Conservation (phyloP, 371 early-diverging fungal species). For the Rhizopus delemar region DNA sequence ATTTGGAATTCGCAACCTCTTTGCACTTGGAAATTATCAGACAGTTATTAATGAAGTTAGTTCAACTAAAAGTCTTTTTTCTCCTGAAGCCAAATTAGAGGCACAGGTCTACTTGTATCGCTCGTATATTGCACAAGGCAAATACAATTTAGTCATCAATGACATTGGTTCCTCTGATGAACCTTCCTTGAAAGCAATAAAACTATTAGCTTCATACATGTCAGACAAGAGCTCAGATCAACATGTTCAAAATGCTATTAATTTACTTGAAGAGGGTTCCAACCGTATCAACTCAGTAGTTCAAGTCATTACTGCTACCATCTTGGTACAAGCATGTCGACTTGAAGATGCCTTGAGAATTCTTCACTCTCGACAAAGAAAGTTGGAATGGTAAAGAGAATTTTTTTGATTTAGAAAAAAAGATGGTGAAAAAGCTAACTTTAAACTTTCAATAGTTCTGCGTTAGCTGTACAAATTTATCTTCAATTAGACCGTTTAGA, state of each 20-base stretch:
- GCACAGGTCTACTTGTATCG: conserved; percentile 63
- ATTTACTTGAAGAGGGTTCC: conserved; percentile 49
- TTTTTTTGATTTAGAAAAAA: not conserved
- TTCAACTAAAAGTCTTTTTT: conserved; percentile 40
- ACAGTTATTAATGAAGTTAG: conserved; percentile 71
- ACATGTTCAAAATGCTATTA: conserved; percentile 39
- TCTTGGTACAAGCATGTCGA: conserved; percentile 47
- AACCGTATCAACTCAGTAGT: conserved; percentile 47
- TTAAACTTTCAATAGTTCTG: conserved; percentile 53
- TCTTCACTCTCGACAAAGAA: conserved; percentile 69
- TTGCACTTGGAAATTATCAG: conserved; percentile 69
- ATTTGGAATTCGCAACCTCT: conserved; percentile 67
- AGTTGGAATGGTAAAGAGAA: conserved; percentile 73
- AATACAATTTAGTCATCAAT: conserved; percentile 59
- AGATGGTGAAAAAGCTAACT: not conserved
- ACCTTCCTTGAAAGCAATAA: conserved; percentile 52
- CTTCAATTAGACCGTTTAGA: conserved; percentile 82
- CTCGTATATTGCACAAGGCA: conserved; percentile 69
- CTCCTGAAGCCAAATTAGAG: conserved; percentile 54
- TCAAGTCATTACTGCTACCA: conserved; percentile 48
- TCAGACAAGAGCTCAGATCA: conserved; percentile 48
- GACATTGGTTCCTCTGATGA: conserved; percentile 56
- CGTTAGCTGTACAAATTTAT: conserved; percentile 78
- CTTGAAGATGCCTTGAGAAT: conserved; percentile 61
- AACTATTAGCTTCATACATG: conserved; percentile 56